A percentile compares a stretch with the other conserved stretches of the same genome.
These are phyloP conservation scores for Taphrina flavorubra DNA, from an alignment of 1,139 yeast species.

Conservation along the genomic window DNA sequence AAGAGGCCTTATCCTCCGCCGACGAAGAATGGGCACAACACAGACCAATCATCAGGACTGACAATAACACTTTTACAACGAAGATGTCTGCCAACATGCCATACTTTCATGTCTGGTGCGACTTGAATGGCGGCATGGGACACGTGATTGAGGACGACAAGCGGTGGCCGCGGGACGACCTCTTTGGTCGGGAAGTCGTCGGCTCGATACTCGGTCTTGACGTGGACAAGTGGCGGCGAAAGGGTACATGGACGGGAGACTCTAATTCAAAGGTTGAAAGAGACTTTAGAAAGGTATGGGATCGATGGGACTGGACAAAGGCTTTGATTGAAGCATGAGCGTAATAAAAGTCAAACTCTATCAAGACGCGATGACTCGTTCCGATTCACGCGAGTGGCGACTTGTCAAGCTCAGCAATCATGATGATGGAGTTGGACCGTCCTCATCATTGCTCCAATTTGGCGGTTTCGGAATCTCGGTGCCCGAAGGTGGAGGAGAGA, in stretches of 20 bases:
- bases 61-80: constrained; percentile 52
- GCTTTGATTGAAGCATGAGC: constrained; percentile 18
- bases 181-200: constrained; percentile 57
- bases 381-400: no score
- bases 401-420: neutral
- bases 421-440: neutral
- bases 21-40: constrained; percentile 57
- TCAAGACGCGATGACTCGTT: no score
- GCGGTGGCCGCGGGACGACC: constrained; percentile 58
- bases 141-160: constrained; percentile 57
- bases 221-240: constrained; percentile 50
- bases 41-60: constrained; percentile 53
- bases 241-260: constrained; percentile 50
- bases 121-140: constrained; percentile 58
- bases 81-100: constrained; percentile 59
- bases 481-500: constrained; percentile 1
- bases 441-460: neutral
- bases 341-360: no score
- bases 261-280: constrained; percentile 47
- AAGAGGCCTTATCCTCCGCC: constrained; percentile 54
- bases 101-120: constrained; percentile 60
- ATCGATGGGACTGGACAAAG: constrained; percentile 51
- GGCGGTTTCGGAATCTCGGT: constrained; percentile 2
- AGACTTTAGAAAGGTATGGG: constrained; percentile 49
- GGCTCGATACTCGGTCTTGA: constrained; percentile 57